Base-by-base conservation (phyloP, 176 grass and related monocot genomes). In the Neostapfia colusana region DNA sequence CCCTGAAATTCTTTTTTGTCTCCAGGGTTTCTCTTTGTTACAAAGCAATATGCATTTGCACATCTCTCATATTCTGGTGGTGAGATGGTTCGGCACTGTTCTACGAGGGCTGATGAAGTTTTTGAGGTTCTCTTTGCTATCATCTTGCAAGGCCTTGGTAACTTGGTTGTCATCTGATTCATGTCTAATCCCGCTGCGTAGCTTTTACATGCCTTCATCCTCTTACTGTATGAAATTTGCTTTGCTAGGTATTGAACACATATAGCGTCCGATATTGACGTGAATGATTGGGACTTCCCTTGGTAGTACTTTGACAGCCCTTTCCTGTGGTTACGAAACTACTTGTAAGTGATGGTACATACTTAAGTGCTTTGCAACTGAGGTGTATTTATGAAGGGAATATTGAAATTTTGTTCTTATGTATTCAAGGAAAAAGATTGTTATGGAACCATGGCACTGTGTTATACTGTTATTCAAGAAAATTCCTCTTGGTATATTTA, bases 211-310 rank as follows among this genome's bases (percentile, higher is more conserved):
- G 85, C 65, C 85, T 93, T 97, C 71, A 91, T 89, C 85, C 85
- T 93, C 70, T 70, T 89, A 65, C 20, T 85, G 70, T 68, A 93
- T 10, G 90, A 73, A 60, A 8, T 61, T 75, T 87, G 81, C 59
- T 93, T 93, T 12, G 84, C 81, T 53, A 93, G 84, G 42, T 93
- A 81, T 66, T 93, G 77, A 66, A 82, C 48, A 68, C 64, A 76
- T 70, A 67, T 82, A 26, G 44, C 87, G 48, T 62, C 69, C 15
- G 81, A 79, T 56, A 93, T 69, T 8, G 79, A 87, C 53, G 84
- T 87, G 59, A 87, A 93, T 63, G 90, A 93, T 67, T 87, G 87
- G 8, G 87, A 87, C 82, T 93, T 89, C 6, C 90, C 90, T 72
- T 85, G 77, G 67, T 87, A 93, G 74, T 82, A 89, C 39, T 50